Conservation (phyloP, 2,329 filamentous ascomycete species). For the Nemania diffusa region DNA sequence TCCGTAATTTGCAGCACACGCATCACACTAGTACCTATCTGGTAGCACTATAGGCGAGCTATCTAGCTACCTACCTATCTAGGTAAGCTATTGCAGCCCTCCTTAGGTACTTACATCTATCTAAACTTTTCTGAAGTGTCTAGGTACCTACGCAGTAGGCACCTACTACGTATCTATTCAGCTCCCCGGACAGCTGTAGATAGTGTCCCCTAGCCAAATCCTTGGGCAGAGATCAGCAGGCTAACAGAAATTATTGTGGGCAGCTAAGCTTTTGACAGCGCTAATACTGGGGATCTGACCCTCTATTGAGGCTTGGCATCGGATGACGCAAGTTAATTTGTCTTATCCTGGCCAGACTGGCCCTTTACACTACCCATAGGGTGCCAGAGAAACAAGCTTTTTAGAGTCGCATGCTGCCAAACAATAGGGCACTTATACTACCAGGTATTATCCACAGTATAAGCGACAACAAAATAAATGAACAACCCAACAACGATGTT, state of each 20-base stretch:
- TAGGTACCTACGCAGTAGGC: too few species aligned
- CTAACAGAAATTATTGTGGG: not conserved
- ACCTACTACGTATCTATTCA: not conserved
- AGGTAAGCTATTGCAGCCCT: not conserved
- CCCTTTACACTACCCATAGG: not conserved
- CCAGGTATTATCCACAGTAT: not conserved
- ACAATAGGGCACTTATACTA: not conserved
- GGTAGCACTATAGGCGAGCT: not conserved
- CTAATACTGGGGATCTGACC: not conserved
- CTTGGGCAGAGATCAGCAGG: not conserved
- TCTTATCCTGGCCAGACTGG: not conserved
- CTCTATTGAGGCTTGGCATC: conserved; percentile 8
- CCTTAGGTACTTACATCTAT: not conserved
- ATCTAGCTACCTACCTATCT: not conserved
- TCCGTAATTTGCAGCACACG: not conserved
- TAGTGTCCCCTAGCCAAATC: not conserved
- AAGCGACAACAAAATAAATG: too few species aligned
- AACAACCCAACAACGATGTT: too few species aligned
- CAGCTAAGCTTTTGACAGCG: conserved; percentile 7
- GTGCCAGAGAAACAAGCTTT: conserved; percentile 1
- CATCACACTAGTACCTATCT: not conserved
- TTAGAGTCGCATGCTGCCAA: not conserved
- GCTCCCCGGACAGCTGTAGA: not conserved
- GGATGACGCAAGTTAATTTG: conserved; percentile 15
- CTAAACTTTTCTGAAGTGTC: too few species aligned